Base-by-base conservation (phyloP, 2,329 filamentous ascomycete genomes). In the Phaeosphaeriaceae sp. region DNA sequence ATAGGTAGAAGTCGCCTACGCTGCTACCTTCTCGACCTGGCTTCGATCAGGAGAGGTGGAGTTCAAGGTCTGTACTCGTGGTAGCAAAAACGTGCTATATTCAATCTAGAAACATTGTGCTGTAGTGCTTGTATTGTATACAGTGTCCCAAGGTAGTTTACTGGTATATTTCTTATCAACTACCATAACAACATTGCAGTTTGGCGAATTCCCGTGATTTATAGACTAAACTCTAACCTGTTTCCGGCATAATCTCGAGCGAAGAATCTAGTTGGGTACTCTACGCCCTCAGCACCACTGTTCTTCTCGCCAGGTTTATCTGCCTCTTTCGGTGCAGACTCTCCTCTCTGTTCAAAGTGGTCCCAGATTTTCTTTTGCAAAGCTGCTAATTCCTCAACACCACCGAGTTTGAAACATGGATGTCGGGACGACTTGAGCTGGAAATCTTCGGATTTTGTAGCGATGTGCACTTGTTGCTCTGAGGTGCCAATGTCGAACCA, bases 251-350 rank as follows among this genome's bases (percentile, higher is more conserved):
- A 76, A 50, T 76, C 74, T 41, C 74, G 77, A 1, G 82, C 83
- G 66, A 87, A 87, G 66, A 87, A 87, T 12, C 85, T 75, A 29
- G 71, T 75, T 0, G 84, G 84, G 59, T 85, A 86, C 64, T 87
- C 84, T 1, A 79, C 78, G 0, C 82, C 83, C 60, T 82, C 74
- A 0, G 75, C 69, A 11, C 60, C 60, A 41, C 61, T 64, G 56
- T 75, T 70, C 47, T 71, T 67, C 20, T 70, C 74, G 0, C 83
- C 84, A 0, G 84, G 83, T 64, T 74, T 64, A 72, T 87, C 84
- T 3, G 79, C 83, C 48, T 77, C 76, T 48, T 68, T 66, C 0
- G 84, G 84, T 3, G 82, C 81, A 0, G 77, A 77, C 2, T 73
- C 66, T 0, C 79, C 80, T 0, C 81, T 81, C 0, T 64, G 64